A percentile compares a stretch with the other conserved stretches of the same genome.
Conservation (phyloP, 2,329 filamentous ascomycete species). For the Ceratocystis variospora region DNA sequence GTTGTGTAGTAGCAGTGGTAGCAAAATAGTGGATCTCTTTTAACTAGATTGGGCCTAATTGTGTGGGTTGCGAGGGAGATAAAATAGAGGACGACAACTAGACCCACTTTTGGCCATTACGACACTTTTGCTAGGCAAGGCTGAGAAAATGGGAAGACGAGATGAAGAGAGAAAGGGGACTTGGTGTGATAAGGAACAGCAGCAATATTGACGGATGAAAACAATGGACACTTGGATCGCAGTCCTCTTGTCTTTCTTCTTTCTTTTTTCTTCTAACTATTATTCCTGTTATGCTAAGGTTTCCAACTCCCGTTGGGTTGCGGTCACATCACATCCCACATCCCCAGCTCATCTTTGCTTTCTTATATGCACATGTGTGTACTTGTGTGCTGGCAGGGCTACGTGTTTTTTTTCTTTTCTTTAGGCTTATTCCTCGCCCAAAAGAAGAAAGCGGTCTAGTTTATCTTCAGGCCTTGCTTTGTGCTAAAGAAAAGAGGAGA, state of each 20-base stretch:
- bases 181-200: background rate
- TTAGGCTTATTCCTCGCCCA: background rate
- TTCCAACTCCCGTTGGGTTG: background rate
- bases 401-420: background rate
- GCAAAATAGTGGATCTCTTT: slow-evolving; percentile 9
- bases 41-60: slow-evolving; percentile 17
- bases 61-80: slow-evolving; percentile 13
- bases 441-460: background rate
- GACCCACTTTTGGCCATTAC: background rate
- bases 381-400: slow-evolving; percentile 1
- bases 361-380: background rate
- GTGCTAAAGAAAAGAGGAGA: too few relatives aligned
- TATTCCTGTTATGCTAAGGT: too few relatives aligned
- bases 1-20: background rate
- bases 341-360: background rate
- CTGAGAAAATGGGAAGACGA: too few relatives aligned
- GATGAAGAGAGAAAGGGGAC: too few relatives aligned
- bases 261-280: too few relatives aligned
- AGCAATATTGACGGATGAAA: background rate
- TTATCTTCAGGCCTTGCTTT: too few relatives aligned
- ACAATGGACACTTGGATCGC: background rate
- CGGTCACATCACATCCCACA: background rate
- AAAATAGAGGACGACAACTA: background rate
- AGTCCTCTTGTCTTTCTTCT: background rate
- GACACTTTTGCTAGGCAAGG: background rate